These are phyloP conservation scores for Acer negundo DNA, from an alignment of 345 rosid species.

Conservation along the genomic window DNA sequence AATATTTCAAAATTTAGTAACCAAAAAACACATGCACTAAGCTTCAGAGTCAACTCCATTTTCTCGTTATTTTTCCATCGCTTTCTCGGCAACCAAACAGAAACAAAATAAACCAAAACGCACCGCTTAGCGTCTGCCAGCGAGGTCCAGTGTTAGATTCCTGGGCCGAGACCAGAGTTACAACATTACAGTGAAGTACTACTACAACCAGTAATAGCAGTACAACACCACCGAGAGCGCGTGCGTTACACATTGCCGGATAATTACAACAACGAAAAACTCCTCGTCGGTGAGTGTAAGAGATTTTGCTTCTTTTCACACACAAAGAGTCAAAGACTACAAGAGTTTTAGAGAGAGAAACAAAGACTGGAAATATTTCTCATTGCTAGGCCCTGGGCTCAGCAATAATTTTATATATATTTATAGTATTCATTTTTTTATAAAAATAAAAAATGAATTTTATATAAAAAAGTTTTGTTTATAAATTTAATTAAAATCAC, in stretches of 20 bases:
- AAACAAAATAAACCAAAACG: slow-evolving; percentile 5
- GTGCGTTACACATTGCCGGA: slow-evolving; percentile 42
- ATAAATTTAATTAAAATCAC: neutral
- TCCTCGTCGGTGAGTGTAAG: neutral
- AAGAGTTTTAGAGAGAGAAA: neutral
- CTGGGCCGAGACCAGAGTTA: slow-evolving; percentile 56
- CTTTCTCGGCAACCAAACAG: slow-evolving; percentile 11
- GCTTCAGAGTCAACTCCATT: neutral
- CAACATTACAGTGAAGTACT: slow-evolving; percentile 20
- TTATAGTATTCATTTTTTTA: neutral
- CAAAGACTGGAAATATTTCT: neutral
- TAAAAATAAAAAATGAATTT: neutral
- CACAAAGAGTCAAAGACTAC: too few species aligned
- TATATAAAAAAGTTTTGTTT: neutral
- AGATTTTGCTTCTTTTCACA: neutral
- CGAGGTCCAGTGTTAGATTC: slow-evolving; percentile 44
- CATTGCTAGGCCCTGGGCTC: neutral
- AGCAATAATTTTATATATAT: neutral
- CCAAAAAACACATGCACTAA: neutral
- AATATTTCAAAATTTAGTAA: neutral
- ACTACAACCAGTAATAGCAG: slow-evolving; percentile 25
- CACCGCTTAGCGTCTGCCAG: slow-evolving; percentile 62
- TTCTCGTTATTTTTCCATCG: neutral
- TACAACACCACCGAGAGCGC: slow-evolving; percentile 29
- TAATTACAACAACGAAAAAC: neutral